A percentile compares a stretch with the other conserved stretches of the same genome.
Evolutionary conservation across 2,329 filamentous ascomycete genomes (phyloP).

Genomic region (Clarireedia monteithiana): DNA sequence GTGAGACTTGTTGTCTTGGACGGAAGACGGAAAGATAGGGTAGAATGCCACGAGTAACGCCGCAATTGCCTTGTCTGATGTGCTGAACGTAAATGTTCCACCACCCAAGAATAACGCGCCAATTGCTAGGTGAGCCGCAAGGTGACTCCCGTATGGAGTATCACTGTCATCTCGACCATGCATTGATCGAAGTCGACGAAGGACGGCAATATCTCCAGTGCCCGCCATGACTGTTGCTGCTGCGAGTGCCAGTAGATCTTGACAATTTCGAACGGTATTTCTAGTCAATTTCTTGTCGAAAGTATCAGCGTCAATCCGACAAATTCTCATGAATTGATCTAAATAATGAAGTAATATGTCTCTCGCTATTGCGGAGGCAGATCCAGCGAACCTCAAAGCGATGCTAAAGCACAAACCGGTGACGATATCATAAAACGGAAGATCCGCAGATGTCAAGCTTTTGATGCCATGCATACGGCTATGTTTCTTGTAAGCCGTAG

Average conservation of each 20-base stretch:
- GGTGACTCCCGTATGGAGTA: conserved; percentile 85
- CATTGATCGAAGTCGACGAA: conserved; percentile 76
- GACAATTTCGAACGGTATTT: conserved; percentile 80
- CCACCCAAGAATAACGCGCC: conserved; percentile 87
- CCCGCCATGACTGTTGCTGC: conserved; percentile 90
- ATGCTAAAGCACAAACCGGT: conserved; percentile 81
- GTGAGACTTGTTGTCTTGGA: conserved; percentile 91
- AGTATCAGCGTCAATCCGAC: conserved; percentile 43
- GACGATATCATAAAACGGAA: conserved; percentile 89
- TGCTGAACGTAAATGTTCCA: conserved; percentile 86
- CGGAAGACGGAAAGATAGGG: conserved; percentile 78
- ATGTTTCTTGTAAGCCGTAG: conserved; percentile 56
- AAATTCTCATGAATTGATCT: conserved; percentile 77
- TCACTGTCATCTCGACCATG: conserved; percentile 81
- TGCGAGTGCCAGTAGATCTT: conserved; percentile 78
- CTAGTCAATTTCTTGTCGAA: conserved; percentile 83
- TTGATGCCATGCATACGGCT: conserved; percentile 52
- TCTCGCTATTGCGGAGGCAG: conserved; percentile 60
- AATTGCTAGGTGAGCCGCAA: conserved; percentile 87
- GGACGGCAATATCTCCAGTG: conserved; percentile 78
- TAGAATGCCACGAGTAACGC: conserved; percentile 88
- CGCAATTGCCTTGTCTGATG: conserved; percentile 78
- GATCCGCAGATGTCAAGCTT: conserved; percentile 67
- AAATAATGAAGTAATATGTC: conserved; percentile 79
- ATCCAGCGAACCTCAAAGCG: conserved; percentile 67